Evolutionary conservation across 2,329 filamentous ascomycete genomes (phyloP), one percentile per base, ranked within the genome.

Genomic region (Leptographium wingfieldii): DNA sequence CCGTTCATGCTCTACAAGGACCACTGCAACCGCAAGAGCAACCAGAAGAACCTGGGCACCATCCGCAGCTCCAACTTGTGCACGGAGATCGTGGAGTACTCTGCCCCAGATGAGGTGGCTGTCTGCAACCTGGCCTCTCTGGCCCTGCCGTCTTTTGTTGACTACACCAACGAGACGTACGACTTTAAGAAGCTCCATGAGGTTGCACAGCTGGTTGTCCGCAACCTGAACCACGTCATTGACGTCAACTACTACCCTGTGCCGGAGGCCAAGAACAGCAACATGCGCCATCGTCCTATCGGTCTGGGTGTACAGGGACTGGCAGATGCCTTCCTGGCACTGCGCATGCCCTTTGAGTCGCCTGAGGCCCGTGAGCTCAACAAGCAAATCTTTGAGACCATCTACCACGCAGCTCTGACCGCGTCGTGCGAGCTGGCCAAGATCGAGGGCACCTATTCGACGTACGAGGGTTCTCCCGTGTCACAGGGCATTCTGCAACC

Each of bases 1-100:
- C 94, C 94, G 56, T 99, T 96, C 78, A 99, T 99, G 90, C 86
- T 97, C 62, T 99, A 99, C 86, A 99, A 99, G 82, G 94, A 99
- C 76, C 83, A 86, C 70, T 92, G 88, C 84, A 99, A 99, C 84
- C 85, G 85, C 73, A 99, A 99, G 87, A 96, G 92, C 81, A 99
- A 99, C 83, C 94, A 99, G 80, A 97, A 99, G 87, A 99, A 99
- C 77, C 82, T 99, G 38, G 94, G 94, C 66, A 96, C 92, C 64
- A 99, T 99, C 69, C 91, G 91, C 74, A 96, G 90, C 81, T 99
- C 94, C 70, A 99, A 99, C 75, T 81, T 99, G 56, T 99, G 94
- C 85, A 97, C 92, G 57, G 94, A 99, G 76, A 99, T 99, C 68
- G 83, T 99, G 65, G 94, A 99, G 79, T 99, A 96, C 80, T 95